phyloP scores from a whole-genome alignment of 2,329 filamentous ascomycete genomes.

The Fusarium setosum region DNA sequence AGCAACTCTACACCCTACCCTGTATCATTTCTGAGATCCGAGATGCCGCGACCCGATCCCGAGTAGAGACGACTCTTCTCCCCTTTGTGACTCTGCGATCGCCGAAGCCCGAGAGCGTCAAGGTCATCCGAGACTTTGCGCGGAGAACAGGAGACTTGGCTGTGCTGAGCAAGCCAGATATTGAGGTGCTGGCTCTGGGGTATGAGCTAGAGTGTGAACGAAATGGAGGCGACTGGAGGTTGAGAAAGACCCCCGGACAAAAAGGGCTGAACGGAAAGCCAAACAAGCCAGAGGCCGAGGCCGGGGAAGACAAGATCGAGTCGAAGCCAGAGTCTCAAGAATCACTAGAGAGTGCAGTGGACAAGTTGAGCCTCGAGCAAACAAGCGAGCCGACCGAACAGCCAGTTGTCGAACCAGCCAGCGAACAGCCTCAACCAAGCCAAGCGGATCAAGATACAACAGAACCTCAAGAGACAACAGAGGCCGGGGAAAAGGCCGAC shows the following conservation, averaged over 20 bases:
- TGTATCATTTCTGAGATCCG: constrained; percentile 89
- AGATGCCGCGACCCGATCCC: constrained; percentile 81
- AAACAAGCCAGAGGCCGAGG: constrained; percentile 36
- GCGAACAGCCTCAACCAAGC: constrained; percentile 5
- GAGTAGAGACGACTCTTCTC: constrained; percentile 85
- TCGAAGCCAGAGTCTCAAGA: background rate
- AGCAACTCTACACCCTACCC: constrained; percentile 84
- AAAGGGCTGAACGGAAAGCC: constrained; percentile 79
- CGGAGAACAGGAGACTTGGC: constrained; percentile 88
- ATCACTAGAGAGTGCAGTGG: constrained; percentile 19
- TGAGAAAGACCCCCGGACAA: constrained; percentile 83
- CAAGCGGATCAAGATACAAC: background rate
- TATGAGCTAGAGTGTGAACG: constrained; percentile 96
- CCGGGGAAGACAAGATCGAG: constrained; percentile 23
- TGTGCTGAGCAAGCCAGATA: constrained; percentile 88
- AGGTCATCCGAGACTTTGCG: constrained; percentile 85
- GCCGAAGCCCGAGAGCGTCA: constrained; percentile 81
- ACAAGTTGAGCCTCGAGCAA: constrained; percentile 27
- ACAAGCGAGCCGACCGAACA: constrained; percentile 6
- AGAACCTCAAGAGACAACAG: constrained; percentile 3
- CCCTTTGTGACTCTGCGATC: constrained; percentile 85
- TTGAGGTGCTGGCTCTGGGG: constrained; percentile 88
- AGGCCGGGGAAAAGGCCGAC: constrained; percentile 21
- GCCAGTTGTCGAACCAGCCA: constrained; percentile 10
- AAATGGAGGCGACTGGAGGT: constrained; percentile 88